Base-by-base conservation (phyloP, 371 early-diverging fungal genomes). In the Encephalitozoon intestinalis region DNA sequence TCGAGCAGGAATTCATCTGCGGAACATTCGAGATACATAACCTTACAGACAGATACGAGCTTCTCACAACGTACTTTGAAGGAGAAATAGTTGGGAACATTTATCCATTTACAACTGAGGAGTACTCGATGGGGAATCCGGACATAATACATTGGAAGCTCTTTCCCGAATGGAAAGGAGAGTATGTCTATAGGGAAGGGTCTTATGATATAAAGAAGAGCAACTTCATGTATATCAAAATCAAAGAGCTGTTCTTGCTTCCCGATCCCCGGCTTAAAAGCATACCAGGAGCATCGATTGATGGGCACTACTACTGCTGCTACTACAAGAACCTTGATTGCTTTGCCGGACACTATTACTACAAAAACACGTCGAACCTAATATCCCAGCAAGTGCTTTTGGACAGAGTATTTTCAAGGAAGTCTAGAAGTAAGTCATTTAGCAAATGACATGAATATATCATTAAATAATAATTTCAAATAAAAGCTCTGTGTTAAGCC, bases 281-380 rank as follows among this genome's bases (percentile, higher is more conserved):
- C 25, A 75, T 75, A 28, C 64, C 67, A 3, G 77, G 70, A 37
- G 77, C 77, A 37, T 77, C 77, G 12, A 77, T 77, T 12, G 77
- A 77, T 54, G 77, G 77, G 30, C 71, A 31, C 46, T 77, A 77
- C 53, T 77, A 77, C 51, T 77, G 71, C 51, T 58, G 66, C 44
- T 77, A 77, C 40, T 64, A 67, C 63, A 77, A 70, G 63, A 54
- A 65, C 21, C 34, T 67, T 12, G 77, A 77, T 43, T 67, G 58
- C 63, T 77, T 77, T 72, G 44, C 40, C 8, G 77, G 77, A 1
- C 53, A 54, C 49, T 77, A 77, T 44, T 77, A 64, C 30, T 77
- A 65, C 67, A 63, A 70, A 71, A 67, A 63, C 43, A 41, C 37
- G 11, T 37, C 37, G 28, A 58, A 37, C 5, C 44, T 67, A 25